A percentile compares a stretch with the other conserved stretches of the same genome.
Evolutionary conservation across 495 filamentous ascomycete species (phyloP).

Genomic region (Neurospora cerealis): DNA sequence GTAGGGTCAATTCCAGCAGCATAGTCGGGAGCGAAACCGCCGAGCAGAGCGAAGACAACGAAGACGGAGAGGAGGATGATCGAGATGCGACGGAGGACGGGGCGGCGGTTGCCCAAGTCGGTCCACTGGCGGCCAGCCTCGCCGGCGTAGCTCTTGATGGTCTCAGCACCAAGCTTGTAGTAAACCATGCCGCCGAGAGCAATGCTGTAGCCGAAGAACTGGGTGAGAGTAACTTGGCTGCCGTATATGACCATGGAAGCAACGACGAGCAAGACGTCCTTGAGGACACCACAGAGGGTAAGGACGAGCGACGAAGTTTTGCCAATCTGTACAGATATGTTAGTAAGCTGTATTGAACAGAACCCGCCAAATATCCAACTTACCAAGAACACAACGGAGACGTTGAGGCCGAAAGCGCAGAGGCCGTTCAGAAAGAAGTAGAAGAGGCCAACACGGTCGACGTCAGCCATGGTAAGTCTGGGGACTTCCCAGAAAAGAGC

Average conservation of each 20-base stretch:
- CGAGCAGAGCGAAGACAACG: constrained; percentile 58
- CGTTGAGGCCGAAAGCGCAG: constrained; percentile 80
- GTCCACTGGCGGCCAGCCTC: constrained; percentile 68
- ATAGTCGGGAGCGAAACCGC: constrained; percentile 38
- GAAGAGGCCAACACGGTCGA: constrained; percentile 65
- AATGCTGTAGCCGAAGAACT: constrained; percentile 92
- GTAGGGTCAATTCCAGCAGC: constrained; percentile 37
- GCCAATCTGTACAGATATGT: constrained; percentile 59
- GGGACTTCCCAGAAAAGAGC: constrained; percentile 73
- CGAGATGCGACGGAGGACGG: constrained; percentile 65
- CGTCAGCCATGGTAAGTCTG: constrained; percentile 55
- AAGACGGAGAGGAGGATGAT: constrained; percentile 50
- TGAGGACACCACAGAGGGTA: constrained; percentile 94
- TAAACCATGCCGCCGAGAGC: constrained; percentile 85
- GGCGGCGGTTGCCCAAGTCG: constrained; percentile 69
- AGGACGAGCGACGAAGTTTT: constrained; percentile 94
- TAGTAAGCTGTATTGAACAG: constrained; percentile 12
- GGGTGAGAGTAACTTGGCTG: constrained; percentile 68
- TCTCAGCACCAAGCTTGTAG: constrained; percentile 91
- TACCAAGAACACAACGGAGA: constrained; percentile 91
- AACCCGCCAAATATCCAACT: constrained; percentile 20
- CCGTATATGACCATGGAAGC: constrained; percentile 87
- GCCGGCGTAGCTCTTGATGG: constrained; percentile 65
- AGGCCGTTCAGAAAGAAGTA: constrained; percentile 71
- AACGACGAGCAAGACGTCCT: constrained; percentile 89